Base-by-base conservation (phyloP, 202 grass and related monocot species). In the Panicum hallii region DNA sequence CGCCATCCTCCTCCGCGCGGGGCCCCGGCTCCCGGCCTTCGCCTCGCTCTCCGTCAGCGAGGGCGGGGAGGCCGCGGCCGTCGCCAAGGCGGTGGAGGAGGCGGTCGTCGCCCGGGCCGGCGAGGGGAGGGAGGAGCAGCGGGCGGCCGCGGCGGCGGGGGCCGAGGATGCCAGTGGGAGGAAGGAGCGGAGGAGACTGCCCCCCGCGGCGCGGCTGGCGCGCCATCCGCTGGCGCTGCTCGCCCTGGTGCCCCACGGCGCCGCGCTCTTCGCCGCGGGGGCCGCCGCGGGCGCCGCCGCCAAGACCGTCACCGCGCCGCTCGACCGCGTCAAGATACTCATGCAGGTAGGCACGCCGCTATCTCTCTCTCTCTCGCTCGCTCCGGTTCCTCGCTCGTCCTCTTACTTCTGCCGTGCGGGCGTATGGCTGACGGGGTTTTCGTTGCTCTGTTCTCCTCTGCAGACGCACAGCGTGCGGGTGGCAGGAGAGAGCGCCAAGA, bases 271-370 rank as follows among this genome's bases (percentile, higher is more conserved):
- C 86, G 88, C 88, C 0, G 93, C 93, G 12, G 96, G 91, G 20
- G 95, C 95, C 0, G 72, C 91, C 4, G 88, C 95, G 6, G 95
- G 95, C 22, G 91, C 93, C 26, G 82, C 83, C 11, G 96, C 96
- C 64, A 98, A 95, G 90, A 92, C 93, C 12, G 46, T 95, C 48
- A 99, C 96, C 14, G 93, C 96, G n/a, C 96, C 93, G 15, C 89
- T 99, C 58, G 96, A 99, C 79, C 96, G 96, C 70, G 90, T 92
- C 83, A 99, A 99, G 86, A 85, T 99, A 43, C 96, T 99, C 78
- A 99, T 99, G 96, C 96, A 99, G 58, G 58, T 61, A 12, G 94
- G 94, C 70, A 61, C 9, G 34, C 26, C 9, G 16, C 16, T 32
- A 3, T 44, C 5, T 4, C 32, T 4, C 9, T 5, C 54, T 23